Percentiles rank a stretch among this genome's conserved stretches.
These are phyloP conservation scores for Alternaria burnsii DNA, from an alignment of 2,329 filamentous ascomycete genomes.

Conservation along the genomic window DNA sequence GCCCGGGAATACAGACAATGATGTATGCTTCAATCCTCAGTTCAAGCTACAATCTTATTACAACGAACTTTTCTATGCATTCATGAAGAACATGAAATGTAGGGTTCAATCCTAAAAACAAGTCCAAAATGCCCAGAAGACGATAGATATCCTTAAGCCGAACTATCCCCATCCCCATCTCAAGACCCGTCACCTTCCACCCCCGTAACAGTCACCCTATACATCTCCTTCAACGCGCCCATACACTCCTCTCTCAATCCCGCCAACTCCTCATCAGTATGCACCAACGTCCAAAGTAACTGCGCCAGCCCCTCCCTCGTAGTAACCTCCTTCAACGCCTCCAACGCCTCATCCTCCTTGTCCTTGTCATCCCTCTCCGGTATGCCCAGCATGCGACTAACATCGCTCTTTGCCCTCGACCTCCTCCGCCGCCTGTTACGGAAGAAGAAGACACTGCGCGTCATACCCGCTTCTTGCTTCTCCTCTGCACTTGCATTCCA, in stretches of 20 bases:
- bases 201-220: slow-evolving; percentile 16
- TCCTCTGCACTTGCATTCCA: slow-evolving; percentile 32
- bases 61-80: too few relatives aligned
- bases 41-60: too few relatives aligned
- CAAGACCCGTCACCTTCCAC: neutral
- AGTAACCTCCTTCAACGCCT: slow-evolving; percentile 34
- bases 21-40: too few relatives aligned
- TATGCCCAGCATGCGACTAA: slow-evolving; percentile 22
- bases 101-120: neutral
- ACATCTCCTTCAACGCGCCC: slow-evolving; percentile 31
- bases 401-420: slow-evolving; percentile 14
- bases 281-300: slow-evolving; percentile 34
- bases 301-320: slow-evolving; percentile 38
- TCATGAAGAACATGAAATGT: too few relatives aligned
- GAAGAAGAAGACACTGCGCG: slow-evolving; percentile 6
- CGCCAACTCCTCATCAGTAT: slow-evolving; percentile 18
- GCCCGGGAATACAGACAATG: too few relatives aligned
- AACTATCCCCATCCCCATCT: neutral
- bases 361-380: slow-evolving; percentile 11
- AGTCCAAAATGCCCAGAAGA: neutral
- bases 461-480: neutral
- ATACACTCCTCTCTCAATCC: slow-evolving; percentile 24
- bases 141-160: neutral
- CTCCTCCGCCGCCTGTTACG: slow-evolving; percentile 7
- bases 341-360: slow-evolving; percentile 9